phyloP scores from a whole-genome alignment of 352 stramenopile genomes.

The Phytophthora tubulina region DNA sequence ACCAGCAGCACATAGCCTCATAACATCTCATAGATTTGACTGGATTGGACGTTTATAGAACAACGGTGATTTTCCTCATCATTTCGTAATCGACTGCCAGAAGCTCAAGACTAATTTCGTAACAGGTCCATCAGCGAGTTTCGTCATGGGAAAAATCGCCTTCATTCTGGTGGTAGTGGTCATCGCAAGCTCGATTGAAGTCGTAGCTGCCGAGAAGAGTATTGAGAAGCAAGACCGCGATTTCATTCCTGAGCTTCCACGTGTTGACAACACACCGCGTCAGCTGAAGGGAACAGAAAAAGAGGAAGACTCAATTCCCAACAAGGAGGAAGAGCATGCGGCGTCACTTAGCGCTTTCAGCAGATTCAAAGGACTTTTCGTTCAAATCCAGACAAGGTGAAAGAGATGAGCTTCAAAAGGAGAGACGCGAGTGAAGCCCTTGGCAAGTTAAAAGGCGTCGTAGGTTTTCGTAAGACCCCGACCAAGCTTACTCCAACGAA shows the following conservation, averaged over 20 bases:
- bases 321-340: slow-evolving; percentile 2
- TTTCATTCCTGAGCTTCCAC: neutral
- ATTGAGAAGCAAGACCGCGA: too few relatives aligned
- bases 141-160: slow-evolving; percentile 3
- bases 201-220: slow-evolving; percentile 3
- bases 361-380: slow-evolving; percentile 5
- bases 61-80: neutral
- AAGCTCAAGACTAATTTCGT: neutral
- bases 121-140: neutral
- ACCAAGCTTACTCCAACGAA: neutral
- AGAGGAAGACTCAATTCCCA: neutral
- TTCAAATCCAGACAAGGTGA: neutral
- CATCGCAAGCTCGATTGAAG: neutral
- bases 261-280: neutral
- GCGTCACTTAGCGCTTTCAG: neutral
- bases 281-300: neutral
- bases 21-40: neutral
- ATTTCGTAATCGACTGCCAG: slow-evolving; percentile 6
- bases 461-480: neutral
- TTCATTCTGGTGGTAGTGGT: slow-evolving; percentile 1
- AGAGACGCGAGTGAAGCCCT: slow-evolving; percentile 1
- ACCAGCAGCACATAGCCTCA: neutral
- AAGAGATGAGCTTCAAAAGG: neutral
- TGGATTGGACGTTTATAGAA: neutral
- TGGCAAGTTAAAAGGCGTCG: neutral